These are phyloP conservation scores for Sclerotinia trifoliorum DNA, from an alignment of 2,329 filamentous ascomycete genomes.

Conservation along the genomic window DNA sequence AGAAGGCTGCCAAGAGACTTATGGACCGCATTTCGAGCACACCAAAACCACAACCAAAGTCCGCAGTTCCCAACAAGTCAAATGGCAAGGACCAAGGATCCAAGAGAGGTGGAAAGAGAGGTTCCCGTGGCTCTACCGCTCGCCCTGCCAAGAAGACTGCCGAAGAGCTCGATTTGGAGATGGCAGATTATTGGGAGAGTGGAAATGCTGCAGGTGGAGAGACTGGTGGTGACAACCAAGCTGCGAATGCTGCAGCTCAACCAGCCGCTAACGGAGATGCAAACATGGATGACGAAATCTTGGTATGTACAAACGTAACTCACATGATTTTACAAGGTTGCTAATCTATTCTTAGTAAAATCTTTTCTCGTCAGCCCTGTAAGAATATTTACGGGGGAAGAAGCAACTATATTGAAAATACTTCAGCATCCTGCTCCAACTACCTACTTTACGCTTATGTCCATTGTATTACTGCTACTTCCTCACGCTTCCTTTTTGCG, in stretches of 20 bases:
- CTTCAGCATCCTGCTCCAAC: background rate
- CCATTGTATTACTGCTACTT: slow-evolving; percentile 24
- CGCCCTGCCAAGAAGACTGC: slow-evolving; percentile 81
- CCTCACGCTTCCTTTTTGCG: slow-evolving; percentile 16
- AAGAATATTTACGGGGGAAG: background rate
- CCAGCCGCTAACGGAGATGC: slow-evolving; percentile 50
- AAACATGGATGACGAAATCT: slow-evolving; percentile 66
- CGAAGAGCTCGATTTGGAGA: slow-evolving; percentile 95
- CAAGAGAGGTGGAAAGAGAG: slow-evolving; percentile 35
- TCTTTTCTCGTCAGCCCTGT: background rate
- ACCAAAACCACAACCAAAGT: slow-evolving; percentile 75
- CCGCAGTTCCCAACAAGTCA: slow-evolving; percentile 76
- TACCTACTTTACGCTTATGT: slow-evolving; percentile 14
- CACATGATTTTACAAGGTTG: background rate
- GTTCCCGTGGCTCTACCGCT: slow-evolving; percentile 53
- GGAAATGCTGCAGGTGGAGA: slow-evolving; percentile 48
- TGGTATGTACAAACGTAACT: slow-evolving; percentile 27
- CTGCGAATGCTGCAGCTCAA: slow-evolving; percentile 45
- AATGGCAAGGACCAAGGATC: slow-evolving; percentile 52
- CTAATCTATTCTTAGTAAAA: slow-evolving; percentile 5
- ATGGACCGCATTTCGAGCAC: slow-evolving; percentile 72
- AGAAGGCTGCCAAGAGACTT: slow-evolving; percentile 62
- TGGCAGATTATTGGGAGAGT: slow-evolving; percentile 85
- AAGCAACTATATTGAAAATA: slow-evolving; percentile 1
- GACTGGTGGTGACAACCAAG: slow-evolving; percentile 49